Conservation (phyloP, 352 stramenopile genomes). For the Phytophthora fragariae region DNA sequence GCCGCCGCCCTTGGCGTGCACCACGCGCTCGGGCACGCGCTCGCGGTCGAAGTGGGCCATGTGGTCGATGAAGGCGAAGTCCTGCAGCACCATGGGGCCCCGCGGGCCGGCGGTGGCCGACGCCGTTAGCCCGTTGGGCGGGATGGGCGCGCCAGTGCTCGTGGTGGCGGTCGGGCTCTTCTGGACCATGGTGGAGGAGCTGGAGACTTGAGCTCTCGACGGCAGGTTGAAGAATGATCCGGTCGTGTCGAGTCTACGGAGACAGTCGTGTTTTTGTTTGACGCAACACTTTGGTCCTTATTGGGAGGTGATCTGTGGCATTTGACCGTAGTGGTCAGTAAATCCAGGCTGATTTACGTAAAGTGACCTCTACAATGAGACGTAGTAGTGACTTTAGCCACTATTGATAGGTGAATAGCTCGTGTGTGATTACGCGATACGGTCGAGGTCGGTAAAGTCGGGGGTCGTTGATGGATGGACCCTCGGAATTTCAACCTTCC, state of each 20-base stretch:
- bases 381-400: too few relatives aligned
- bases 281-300: slow-evolving; percentile 10
- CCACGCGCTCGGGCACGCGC: slow-evolving; percentile 92
- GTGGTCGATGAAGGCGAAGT: slow-evolving; percentile 91
- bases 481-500: slow-evolving; percentile 26
- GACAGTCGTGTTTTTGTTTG: slow-evolving; percentile 30
- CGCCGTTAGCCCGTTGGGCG: slow-evolving; percentile 71
- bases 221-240: slow-evolving; percentile 35
- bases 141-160: slow-evolving; percentile 69
- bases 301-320: too few relatives aligned
- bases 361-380: too few relatives aligned
- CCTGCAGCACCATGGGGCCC: slow-evolving; percentile 77
- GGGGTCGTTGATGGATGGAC: slow-evolving; percentile 4
- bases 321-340: too few relatives aligned
- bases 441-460: too few relatives aligned
- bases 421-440: too few relatives aligned
- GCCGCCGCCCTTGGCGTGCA: slow-evolving; percentile 91
- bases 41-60: slow-evolving; percentile 94
- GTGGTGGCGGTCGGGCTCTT: slow-evolving; percentile 51
- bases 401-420: too few relatives aligned
- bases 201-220: slow-evolving; percentile 4
- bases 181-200: slow-evolving; percentile 18
- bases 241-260: neutral
- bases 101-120: slow-evolving; percentile 67
- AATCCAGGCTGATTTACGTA: too few relatives aligned